phyloP scores from a whole-genome alignment of 805 yeast genomes.

The Yamadazyma sp. region DNA sequence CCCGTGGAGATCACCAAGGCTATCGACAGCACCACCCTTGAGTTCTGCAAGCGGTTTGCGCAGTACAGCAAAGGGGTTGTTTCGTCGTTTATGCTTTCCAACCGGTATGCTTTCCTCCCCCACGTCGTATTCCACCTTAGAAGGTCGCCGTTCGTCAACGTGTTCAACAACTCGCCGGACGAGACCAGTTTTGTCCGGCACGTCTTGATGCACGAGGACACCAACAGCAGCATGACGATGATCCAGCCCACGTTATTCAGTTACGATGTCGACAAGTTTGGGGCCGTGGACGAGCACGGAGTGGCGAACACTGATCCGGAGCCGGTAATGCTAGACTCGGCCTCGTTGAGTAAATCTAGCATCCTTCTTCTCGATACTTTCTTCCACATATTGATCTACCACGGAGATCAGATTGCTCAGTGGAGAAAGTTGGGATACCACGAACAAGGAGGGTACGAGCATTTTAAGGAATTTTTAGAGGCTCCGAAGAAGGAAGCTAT shows the following conservation, averaged over 20 bases:
- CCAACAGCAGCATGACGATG: constrained; percentile 91
- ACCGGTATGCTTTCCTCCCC: constrained; percentile 84
- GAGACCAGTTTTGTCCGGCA: constrained; percentile 98
- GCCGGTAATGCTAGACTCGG: constrained; percentile 91
- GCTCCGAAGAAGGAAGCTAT: constrained; percentile 93
- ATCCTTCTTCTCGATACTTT: constrained; percentile 90
- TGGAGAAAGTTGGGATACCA: constrained; percentile 97
- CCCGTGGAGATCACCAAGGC: constrained; percentile 89
- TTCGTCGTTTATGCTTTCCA: constrained; percentile 76
- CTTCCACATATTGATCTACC: constrained; percentile 93
- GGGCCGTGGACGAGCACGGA: constrained; percentile 32
- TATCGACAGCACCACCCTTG: constrained; percentile 88
- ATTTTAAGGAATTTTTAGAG: constrained; percentile 81
- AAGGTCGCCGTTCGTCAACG: constrained; percentile 93
- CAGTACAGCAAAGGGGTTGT: constrained; percentile 89
- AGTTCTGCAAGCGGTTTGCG: constrained; percentile 89
- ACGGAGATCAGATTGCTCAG: constrained; percentile 90
- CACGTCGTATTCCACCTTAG: constrained; percentile 95
- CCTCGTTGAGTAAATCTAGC: constrained; percentile 84
- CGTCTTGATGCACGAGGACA: constrained; percentile 85
- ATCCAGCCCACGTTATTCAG: constrained; percentile 92
- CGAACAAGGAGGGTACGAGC: constrained; percentile 84
- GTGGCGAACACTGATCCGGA: constrained; percentile 59
- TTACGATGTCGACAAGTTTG: constrained; percentile 49
- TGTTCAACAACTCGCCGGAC: constrained; percentile 97